A percentile compares a stretch with the other conserved stretches of the same genome.
Conservation (phyloP, 331 rosid genomes). For the Dryas integrifolia region DNA sequence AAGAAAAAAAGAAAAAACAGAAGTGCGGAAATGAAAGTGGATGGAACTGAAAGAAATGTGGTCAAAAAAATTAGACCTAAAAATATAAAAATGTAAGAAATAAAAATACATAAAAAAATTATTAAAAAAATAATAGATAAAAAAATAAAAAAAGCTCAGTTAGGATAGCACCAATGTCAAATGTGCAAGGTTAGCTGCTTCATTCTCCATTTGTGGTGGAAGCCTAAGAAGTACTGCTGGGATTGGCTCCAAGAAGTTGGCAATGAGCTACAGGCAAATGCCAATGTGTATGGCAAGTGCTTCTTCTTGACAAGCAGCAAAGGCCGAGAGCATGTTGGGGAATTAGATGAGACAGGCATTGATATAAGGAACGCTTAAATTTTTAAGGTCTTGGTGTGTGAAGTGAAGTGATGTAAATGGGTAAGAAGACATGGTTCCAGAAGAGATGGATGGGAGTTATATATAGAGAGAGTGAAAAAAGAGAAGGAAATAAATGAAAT, state of each 20-base stretch:
- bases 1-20: accelerated
- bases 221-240: slow-evolving; percentile 12
- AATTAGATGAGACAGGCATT: slow-evolving; percentile 31
- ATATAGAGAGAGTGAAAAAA: slow-evolving; percentile 12
- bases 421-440: slow-evolving; percentile 24
- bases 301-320: slow-evolving; percentile 8
- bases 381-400: not conserved
- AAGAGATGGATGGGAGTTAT: slow-evolving; percentile 34
- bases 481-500: slow-evolving; percentile 12
- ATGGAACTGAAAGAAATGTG: too few species aligned
- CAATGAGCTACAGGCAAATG: not conserved
- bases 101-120: not conserved
- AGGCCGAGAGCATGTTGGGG: slow-evolving; percentile 25
- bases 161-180: slow-evolving; percentile 57
- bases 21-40: too few species aligned
- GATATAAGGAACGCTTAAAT: not conserved
- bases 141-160: slow-evolving; percentile 42
- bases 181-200: not conserved
- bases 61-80: too few species aligned
- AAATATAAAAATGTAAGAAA: not conserved
- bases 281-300: slow-evolving; percentile 11
- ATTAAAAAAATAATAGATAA: accelerated
- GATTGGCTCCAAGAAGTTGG: slow-evolving; percentile 10
- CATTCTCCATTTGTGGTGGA: slow-evolving; percentile 26
- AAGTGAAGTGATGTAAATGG: slow-evolving; percentile 47